These are phyloP conservation scores for Cercophora newfieldiana DNA, from an alignment of 495 filamentous ascomycete species.

Conservation along the genomic window DNA sequence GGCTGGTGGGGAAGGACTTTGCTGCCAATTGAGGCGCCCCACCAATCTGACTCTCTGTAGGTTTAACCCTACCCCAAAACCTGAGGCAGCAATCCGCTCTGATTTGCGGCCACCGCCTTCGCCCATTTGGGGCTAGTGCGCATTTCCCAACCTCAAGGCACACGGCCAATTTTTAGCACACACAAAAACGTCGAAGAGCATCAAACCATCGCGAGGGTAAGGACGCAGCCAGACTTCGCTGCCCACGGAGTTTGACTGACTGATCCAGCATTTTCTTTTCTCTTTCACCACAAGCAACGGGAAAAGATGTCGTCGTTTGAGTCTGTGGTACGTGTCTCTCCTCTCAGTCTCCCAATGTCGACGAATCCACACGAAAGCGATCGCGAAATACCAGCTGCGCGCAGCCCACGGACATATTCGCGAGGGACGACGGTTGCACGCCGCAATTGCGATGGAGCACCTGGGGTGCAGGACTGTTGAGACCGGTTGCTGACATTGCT, in stretches of 20 bases:
- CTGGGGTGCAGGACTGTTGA: conserved; percentile 1
- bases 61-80: conserved; percentile 48
- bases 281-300: conserved; percentile 33
- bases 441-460: neutral
- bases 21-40: conserved; percentile 9
- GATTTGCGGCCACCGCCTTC: conserved; percentile 36
- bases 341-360: conserved; percentile 18
- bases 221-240: conserved; percentile 37
- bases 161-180: conserved; percentile 41
- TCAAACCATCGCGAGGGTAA: conserved; percentile 41
- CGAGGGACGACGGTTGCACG: neutral
- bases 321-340: conserved; percentile 76
- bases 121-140: conserved; percentile 38
- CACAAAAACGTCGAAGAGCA: conserved; percentile 40
- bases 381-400: conserved; percentile 2
- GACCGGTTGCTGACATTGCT: conserved; percentile 27
- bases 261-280: conserved; percentile 38
- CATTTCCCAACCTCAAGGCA: conserved; percentile 31
- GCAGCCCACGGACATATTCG: neutral
- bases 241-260: conserved; percentile 37
- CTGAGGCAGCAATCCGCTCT: conserved; percentile 39
- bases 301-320: conserved; percentile 98
- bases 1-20: conserved; percentile 20
- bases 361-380: conserved; percentile 2
- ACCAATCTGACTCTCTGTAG: conserved; percentile 34